Evolutionary conservation across 257 asterid species (phyloP).

Genomic region (Ophiorrhiza pumila): DNA sequence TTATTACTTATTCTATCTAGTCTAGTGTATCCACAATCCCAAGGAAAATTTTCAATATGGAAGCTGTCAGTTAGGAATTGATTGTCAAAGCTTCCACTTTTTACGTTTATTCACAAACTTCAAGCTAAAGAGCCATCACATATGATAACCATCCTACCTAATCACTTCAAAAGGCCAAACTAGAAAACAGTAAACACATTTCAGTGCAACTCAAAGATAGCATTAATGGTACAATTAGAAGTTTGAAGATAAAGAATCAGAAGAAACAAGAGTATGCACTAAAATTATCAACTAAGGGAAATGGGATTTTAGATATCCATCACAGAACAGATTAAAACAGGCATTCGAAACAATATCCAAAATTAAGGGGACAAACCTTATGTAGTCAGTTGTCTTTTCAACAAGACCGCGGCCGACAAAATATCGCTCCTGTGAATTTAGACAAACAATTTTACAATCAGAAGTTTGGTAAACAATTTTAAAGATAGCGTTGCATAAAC

Average conservation of each 20-base stretch:
- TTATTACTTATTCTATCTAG: too few relatives aligned
- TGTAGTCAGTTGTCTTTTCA: slow-evolving; percentile 73
- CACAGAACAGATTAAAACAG: not conserved
- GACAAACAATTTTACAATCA: slow-evolving; percentile 9
- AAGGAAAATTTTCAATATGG: too few relatives aligned
- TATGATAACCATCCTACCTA: not conserved
- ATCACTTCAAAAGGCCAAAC: not conserved
- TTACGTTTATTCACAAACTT: not conserved
- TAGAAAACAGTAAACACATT: not conserved
- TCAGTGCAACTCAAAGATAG: not conserved
- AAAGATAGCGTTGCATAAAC: not conserved
- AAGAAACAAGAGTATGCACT: not conserved
- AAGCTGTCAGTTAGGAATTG: too few relatives aligned
- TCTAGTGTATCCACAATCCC: too few relatives aligned
- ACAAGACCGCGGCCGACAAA: slow-evolving; percentile 99
- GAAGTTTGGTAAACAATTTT: not conserved
- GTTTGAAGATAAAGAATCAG: not conserved
- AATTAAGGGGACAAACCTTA: slow-evolving; percentile 47
- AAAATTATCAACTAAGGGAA: not conserved
- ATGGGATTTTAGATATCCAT: not conserved
- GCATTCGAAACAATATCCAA: not conserved
- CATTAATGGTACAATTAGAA: not conserved
- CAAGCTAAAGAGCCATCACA: not conserved
- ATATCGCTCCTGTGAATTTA: slow-evolving; percentile 78
- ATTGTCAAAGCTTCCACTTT: too few relatives aligned